Percentiles rank a stretch among this genome's conserved stretches.
phyloP scores from a whole-genome alignment of 2,329 filamentous ascomycete species.

The Fusarium luffae region DNA sequence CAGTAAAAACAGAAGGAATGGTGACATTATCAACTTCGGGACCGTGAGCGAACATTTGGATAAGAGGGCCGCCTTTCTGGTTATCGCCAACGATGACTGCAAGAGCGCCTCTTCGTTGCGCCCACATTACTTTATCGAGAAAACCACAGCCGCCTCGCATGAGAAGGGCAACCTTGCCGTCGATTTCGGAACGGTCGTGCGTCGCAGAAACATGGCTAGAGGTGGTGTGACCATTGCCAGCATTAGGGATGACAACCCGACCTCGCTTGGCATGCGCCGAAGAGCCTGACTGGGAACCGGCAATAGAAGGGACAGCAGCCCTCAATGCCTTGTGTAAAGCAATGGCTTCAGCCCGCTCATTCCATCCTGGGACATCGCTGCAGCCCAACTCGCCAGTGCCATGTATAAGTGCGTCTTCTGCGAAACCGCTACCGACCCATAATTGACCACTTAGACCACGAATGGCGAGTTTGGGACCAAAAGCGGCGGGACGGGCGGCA shows the following conservation, averaged over 20 bases:
- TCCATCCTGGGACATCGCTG: conserved; percentile 93
- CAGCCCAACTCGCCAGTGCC: conserved; percentile 90
- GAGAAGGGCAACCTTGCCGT: conserved; percentile 90
- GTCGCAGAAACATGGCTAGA: conserved; percentile 84
- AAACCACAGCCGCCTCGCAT: conserved; percentile 96
- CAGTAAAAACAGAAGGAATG: conserved; percentile 94
- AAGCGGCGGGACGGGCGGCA: conserved; percentile 89
- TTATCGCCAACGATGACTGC: conserved; percentile 96
- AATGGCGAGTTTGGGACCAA: conserved; percentile 81
- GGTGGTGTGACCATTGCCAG: conserved; percentile 49
- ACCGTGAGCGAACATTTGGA: conserved; percentile 98
- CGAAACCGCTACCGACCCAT: conserved; percentile 94
- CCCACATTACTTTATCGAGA: conserved; percentile 97
- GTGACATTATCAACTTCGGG: conserved; percentile 90
- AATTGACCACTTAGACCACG: conserved; percentile 87
- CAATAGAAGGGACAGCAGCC: conserved; percentile 37
- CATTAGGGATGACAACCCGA: conserved; percentile 50
- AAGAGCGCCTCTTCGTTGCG: conserved; percentile 86
- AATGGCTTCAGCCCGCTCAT: conserved; percentile 65
- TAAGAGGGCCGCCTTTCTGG: conserved; percentile 85
- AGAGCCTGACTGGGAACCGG: conserved; percentile 33
- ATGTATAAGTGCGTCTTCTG: conserved; percentile 74
- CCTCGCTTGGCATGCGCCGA: conserved; percentile 45
- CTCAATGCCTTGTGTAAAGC: conserved; percentile 56
- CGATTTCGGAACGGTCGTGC: conserved; percentile 91